Evolutionary conservation across 345 rosid species (phyloP), one percentile per base, ranked within the genome.

Genomic region (Acer yangbiense): DNA sequence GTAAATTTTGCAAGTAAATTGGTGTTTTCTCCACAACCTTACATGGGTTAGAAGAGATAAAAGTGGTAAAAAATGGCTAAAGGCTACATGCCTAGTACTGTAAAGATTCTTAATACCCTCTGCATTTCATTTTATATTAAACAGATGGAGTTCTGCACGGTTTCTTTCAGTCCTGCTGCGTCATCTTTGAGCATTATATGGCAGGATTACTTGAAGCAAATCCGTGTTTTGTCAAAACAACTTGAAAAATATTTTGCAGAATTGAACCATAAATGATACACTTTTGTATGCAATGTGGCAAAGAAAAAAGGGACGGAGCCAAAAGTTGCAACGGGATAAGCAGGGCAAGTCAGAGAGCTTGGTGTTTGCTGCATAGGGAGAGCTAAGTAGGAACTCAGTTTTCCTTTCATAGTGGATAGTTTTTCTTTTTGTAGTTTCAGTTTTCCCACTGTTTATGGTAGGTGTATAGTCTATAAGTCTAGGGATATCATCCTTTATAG

Each of bases 81-180:
- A 52, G 58, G 58, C 58, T 54, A 54, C 58, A 54, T 54, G 58
- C n/a, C 58, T 14, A 54, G 6, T 16, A 54, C 57, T 52, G 57
- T 48, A 6, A 14, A 9, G 39, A 63, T 29, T 20, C 9, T n/a
- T 32, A 35, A 8, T 9, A 43, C 32, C 7, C 2, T 58, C 23
- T 18, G 64, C 5, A 1, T 17, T 48, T 6, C 41, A 10, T 4
- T 58, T 75, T 65, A 52, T 62, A 74, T 35, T 65, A 39, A 76
- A 72, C 85, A 78, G 82, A 46, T 75, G 20, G 64, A 55, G 41
- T 4, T 46, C 7, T 17, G 48, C 75, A 44, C 1, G 20, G 58
- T 25, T n/a, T 70, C 48, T 23, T 68, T 43, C 48, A 32, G 71
- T 64, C 27, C 9, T 11, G 46, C 67, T 23, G 67, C 57, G n/a